phyloP scores from a whole-genome alignment of 306 rosid genomes.

The Rosa persica region DNA sequence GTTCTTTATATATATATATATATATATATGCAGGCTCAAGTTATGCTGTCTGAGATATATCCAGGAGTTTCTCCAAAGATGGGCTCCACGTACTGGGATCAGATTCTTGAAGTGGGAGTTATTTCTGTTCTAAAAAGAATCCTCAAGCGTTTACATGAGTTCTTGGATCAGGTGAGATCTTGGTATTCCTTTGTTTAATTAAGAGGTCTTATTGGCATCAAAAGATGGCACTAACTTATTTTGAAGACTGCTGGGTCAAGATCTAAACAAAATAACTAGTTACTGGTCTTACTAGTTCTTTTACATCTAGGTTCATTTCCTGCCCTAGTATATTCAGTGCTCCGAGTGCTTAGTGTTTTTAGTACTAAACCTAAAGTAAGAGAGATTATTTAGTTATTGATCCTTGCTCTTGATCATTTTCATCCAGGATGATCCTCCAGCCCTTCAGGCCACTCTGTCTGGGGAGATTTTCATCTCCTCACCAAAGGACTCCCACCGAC shows the following conservation, averaged over 20 bases:
- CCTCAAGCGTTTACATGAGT: conserved; percentile 78
- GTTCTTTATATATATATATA: conserved; percentile 19
- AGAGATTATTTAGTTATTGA: conserved; percentile 4
- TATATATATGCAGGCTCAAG: conserved; percentile 62
- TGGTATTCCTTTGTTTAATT: conserved; percentile 20
- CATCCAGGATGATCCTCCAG: conserved; percentile 71
- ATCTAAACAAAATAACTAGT: not conserved
- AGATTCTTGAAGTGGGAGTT: conserved; percentile 84
- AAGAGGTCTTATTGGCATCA: conserved; percentile 13
- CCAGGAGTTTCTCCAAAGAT: conserved; percentile 87
- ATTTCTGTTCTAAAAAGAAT: conserved; percentile 81
- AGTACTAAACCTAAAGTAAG: not conserved
- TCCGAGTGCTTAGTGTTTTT: not conserved
- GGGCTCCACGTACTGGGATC: conserved; percentile 91
- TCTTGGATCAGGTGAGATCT: conserved; percentile 78
- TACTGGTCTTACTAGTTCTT: not conserved
- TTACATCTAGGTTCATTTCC: not conserved
- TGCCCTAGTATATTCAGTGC: not conserved
- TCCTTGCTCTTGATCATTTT: conserved; percentile 33
- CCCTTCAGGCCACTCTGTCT: conserved; percentile 69
- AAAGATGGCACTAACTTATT: conserved; percentile 2
- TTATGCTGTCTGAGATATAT: conserved; percentile 90
- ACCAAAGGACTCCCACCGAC: conserved; percentile 64
- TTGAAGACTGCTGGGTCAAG: not conserved
- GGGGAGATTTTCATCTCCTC: conserved; percentile 64